These are phyloP conservation scores for Odonthalia washingtoniensis DNA, from an alignment of 31 red algal genomes.

Conservation along the genomic window DNA sequence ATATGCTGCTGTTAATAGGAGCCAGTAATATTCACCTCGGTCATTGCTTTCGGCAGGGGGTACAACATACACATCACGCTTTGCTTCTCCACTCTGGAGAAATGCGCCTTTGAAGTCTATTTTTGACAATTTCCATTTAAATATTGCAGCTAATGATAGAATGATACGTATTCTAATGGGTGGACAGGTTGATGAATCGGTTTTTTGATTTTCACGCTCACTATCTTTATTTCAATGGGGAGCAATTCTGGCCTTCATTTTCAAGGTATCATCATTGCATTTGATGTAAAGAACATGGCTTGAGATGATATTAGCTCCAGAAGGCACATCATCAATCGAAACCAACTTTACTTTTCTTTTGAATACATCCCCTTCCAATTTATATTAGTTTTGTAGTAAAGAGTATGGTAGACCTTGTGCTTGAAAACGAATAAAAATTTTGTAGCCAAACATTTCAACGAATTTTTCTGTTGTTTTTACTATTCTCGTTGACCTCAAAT, in stretches of 20 bases:
- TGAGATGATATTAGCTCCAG: slow-evolving; percentile 36
- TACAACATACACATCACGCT: slow-evolving; percentile 39
- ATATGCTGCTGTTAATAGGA: no score
- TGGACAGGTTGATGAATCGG: background rate
- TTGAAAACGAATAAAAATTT: background rate
- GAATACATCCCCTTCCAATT: background rate
- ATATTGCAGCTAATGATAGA: background rate
- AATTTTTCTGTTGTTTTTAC: background rate
- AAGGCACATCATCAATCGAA: background rate
- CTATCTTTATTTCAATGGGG: background rate
- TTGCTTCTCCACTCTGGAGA: slow-evolving; percentile 1
- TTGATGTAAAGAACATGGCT: slow-evolving; percentile 26
- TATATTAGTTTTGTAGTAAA: background rate
- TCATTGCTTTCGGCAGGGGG: slow-evolving; percentile 17
- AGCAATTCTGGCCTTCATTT: no score
- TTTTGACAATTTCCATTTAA: background rate
- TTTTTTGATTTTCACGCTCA: background rate
- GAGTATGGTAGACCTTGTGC: slow-evolving; percentile 28
- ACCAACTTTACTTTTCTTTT: background rate
- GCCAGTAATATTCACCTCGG: background rate
- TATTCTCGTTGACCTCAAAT: background rate
- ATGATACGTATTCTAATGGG: background rate
- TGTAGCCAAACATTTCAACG: no score
- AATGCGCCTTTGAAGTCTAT: no score
- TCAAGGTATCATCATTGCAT: background rate